These are phyloP conservation scores for Filobasidium uniguttulatum DNA, from an alignment of 1,284 basidiomycete genomes.

Conservation along the genomic window DNA sequence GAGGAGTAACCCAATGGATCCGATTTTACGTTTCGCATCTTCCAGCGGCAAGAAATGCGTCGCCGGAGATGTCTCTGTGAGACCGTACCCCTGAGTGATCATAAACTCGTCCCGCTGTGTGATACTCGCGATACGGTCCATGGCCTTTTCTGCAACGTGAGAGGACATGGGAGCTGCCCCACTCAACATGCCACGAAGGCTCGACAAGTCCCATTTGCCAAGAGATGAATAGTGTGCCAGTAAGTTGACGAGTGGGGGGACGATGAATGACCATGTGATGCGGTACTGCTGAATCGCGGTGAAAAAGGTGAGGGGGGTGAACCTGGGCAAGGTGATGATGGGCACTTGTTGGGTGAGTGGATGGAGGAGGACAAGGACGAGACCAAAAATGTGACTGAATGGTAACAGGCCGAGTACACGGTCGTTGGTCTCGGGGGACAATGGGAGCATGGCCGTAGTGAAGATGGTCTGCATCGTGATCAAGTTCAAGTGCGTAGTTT, in stretches of 20 bases:
- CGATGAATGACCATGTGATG: constrained; percentile 52
- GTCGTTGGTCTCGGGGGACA: constrained; percentile 38
- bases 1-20: constrained; percentile 57
- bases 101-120: constrained; percentile 15
- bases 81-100: constrained; percentile 15
- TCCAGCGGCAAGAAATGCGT: constrained; percentile 30
- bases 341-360: constrained; percentile 48
- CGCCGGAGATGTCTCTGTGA: constrained; percentile 41
- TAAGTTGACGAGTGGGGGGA: constrained; percentile 67
- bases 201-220: constrained; percentile 54
- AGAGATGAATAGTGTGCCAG: constrained; percentile 43
- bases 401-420: constrained; percentile 48
- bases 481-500: constrained; percentile 12
- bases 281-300: constrained; percentile 55
- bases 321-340: constrained; percentile 54
- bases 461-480: constrained; percentile 36
- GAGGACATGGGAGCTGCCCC: constrained; percentile 71
- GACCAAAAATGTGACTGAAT: constrained; percentile 32
- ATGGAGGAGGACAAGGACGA: constrained; percentile 42
- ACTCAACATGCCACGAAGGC: constrained; percentile 49
- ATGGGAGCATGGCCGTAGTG: constrained; percentile 35
- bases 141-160: constrained; percentile 45
- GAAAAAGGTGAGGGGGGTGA: constrained; percentile 46
- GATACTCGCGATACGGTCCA: constrained; percentile 32
- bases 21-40: constrained; percentile 38